Base-by-base conservation (phyloP, 495 filamentous ascomycete species). In the Trichoderma reesei region DNA sequence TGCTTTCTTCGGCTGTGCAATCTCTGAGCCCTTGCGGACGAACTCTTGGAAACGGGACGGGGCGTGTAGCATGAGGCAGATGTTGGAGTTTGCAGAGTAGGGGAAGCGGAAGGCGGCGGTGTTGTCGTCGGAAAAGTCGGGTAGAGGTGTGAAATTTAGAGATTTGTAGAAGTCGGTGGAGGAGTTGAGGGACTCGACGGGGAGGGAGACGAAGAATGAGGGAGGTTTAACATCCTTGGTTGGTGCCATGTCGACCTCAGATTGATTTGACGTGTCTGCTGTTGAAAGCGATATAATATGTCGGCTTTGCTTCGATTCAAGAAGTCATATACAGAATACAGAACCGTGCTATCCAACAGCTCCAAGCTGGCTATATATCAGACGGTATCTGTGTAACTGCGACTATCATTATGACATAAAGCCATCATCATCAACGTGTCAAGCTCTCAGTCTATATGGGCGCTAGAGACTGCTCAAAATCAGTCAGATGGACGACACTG, bases 1-100 rank as follows among this genome's bases (percentile, higher is more conserved):
- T 11, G 65, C 38, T 14, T 63, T 65, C 44, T 41, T 59, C 5
- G 69, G 62, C 39, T 71, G 64, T 44, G 36, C 62, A 61, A 67
- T 36, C 36, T 59, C 36, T 33, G 48, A 42, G n/a, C 26, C 65
- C 9, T 61, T 65, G 9, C 69, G 67, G 48, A 65, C 66, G 34
- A 71, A 71, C 10, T 44, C 31, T 59, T 62, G 59, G 39, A 71
- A 64, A 38, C 69, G 65, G 5, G 33, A 11, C 14, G 67, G 64
- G n/a, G 60, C 7, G 65, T 71, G 67, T 8, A 68, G 13, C 69
- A 71, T 71, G 10, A 69, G 64, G 39, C 44, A 63, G 34, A 71
- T 39, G 34, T 60, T 41, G 59, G 59, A 20, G 60, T 67, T 71
- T 31, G 65, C 26, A 3, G 16, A 61, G 9, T 41, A 38, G 0